phyloP scores from a whole-genome alignment of 208 protist species.

The Trypanosoma platydactyli region DNA sequence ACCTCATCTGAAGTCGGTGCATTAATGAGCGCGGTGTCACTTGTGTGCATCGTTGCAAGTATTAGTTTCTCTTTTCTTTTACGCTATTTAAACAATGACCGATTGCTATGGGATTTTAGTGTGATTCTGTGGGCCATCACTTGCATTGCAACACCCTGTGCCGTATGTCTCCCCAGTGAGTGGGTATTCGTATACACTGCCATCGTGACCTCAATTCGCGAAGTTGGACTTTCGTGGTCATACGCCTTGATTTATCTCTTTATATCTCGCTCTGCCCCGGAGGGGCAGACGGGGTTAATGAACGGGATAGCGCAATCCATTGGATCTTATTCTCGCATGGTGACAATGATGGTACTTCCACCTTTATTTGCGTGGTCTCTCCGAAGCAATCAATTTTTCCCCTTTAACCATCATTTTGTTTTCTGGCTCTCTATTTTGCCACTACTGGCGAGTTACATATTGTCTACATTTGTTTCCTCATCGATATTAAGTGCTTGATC shows the following conservation, averaged over 20 bases:
- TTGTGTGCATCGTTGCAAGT: constrained; percentile 53
- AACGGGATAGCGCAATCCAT: constrained; percentile 59
- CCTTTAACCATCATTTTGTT: constrained; percentile 72
- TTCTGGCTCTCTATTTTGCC: constrained; percentile 63
- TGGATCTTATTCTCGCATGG: constrained; percentile 44
- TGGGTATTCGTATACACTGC: constrained; percentile 32
- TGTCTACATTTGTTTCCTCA: constrained; percentile 9
- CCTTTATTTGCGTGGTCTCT: constrained; percentile 68
- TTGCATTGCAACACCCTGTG: constrained; percentile 11
- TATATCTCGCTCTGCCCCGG: constrained; percentile 42
- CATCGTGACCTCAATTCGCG: constrained; percentile 35
- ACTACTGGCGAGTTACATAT: constrained; percentile 29
- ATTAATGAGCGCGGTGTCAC: constrained; percentile 50
- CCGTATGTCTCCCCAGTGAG: constrained; percentile 8
- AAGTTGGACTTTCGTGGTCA: constrained; percentile 49
- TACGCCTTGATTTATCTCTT: constrained; percentile 61
- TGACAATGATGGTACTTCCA: constrained; percentile 47
- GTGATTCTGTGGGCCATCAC: constrained; percentile 15
- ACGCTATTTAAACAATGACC: constrained; percentile 23
- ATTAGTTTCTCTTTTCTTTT: constrained; percentile 44
- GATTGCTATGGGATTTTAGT: constrained; percentile 20
- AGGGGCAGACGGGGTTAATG: constrained; percentile 41
- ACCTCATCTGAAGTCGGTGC: constrained; percentile 29
- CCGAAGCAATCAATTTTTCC: constrained; percentile 33
- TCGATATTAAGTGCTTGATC: background rate